phyloP scores from a whole-genome alignment of 116 monocot species.

The Posidonia oceanica region DNA sequence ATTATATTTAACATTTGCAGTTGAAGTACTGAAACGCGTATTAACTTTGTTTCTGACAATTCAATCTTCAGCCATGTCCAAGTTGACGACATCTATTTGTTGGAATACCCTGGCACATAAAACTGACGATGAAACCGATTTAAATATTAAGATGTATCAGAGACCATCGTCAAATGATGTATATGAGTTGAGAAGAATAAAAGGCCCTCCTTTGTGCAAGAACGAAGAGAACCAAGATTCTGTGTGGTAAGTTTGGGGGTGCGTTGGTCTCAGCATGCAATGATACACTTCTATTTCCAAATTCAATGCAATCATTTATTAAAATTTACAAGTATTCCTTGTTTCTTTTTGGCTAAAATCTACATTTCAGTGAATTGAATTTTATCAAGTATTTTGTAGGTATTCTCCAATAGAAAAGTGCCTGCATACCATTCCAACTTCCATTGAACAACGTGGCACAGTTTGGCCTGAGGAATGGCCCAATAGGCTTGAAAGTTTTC shows the following conservation, averaged over 20 bases:
- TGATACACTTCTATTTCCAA: too few species aligned
- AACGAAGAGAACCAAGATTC: constrained; percentile 52
- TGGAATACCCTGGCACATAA: constrained; percentile 81
- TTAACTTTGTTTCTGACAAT: constrained; percentile 4
- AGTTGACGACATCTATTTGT: constrained; percentile 52
- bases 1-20: too few species aligned
- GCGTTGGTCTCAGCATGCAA: background rate
- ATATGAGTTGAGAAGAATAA: constrained; percentile 64
- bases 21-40: too few species aligned
- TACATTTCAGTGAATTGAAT: background rate
- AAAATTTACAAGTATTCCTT: background rate
- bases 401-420: constrained; percentile 59
- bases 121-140: constrained; percentile 74
- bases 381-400: constrained; percentile 21
- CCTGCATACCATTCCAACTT: constrained; percentile 60
- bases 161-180: constrained; percentile 87
- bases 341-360: background rate
- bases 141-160: constrained; percentile 73
- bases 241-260: constrained; percentile 43
- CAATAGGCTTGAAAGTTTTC: constrained; percentile 72
- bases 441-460: constrained; percentile 77
- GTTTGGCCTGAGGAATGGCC: constrained; percentile 99
- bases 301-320: background rate
- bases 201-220: constrained; percentile 74
- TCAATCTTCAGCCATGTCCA: constrained; percentile 50